Percentiles rank a stretch among this genome's conserved stretches.
phyloP scores from a whole-genome alignment of 108 stramenopile genomes.

The Schizochytrium sp. region DNA sequence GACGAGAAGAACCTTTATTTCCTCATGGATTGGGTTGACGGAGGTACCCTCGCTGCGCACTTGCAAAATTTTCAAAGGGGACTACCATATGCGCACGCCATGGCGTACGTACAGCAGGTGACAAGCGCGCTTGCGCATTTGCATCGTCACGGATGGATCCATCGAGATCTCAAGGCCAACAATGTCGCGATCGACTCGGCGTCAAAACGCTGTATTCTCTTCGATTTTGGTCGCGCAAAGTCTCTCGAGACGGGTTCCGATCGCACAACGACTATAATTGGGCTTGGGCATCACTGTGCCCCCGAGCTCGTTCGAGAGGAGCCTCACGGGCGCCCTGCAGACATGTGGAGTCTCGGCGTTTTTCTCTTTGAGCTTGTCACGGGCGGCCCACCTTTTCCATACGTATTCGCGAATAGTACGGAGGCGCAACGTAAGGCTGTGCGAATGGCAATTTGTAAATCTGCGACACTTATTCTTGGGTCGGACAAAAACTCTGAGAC shows the following conservation, averaged over 20 bases:
- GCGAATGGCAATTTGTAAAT: background rate
- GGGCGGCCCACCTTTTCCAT: background rate
- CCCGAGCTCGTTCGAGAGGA: background rate
- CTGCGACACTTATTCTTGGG: no score
- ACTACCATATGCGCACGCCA: background rate
- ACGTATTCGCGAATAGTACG: background rate
- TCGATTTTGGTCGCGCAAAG: conserved; percentile 3
- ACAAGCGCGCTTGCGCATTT: background rate
- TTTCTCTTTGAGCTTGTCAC: background rate
- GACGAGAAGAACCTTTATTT: background rate
- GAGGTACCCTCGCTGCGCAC: background rate
- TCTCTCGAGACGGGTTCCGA: background rate
- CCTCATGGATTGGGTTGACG: background rate
- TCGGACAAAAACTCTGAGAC: no score
- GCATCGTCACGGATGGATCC: background rate
- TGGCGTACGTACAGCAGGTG: background rate
- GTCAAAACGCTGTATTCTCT: background rate
- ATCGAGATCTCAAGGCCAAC: background rate
- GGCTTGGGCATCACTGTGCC: background rate
- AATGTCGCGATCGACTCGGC: background rate
- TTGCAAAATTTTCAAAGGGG: background rate
- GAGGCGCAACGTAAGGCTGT: background rate
- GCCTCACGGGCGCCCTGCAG: background rate
- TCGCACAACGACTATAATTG: background rate
- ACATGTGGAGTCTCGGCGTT: background rate